phyloP scores from a whole-genome alignment of 108 stramenopile genomes.

The Epithemia pelagica region DNA sequence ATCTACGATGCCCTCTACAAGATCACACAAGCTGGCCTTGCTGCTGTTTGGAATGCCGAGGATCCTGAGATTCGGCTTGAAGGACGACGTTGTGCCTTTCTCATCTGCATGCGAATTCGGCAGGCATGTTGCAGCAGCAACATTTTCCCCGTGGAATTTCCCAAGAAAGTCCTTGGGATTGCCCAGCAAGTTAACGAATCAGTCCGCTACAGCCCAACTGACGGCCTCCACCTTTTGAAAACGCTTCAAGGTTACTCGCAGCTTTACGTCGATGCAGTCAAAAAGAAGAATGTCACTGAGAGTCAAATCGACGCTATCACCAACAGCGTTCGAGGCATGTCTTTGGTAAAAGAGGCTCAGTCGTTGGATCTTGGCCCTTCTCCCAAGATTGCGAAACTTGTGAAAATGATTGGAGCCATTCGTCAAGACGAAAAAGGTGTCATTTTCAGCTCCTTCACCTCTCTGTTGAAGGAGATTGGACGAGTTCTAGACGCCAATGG shows the following conservation, averaged over 20 bases:
- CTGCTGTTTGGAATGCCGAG: conserved; percentile 12
- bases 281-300: not conserved
- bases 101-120: not conserved
- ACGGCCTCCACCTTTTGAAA: not conserved
- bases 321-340: not conserved
- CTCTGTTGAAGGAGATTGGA: conserved; percentile 51
- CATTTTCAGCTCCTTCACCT: conserved; percentile 58
- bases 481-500: conserved; percentile 33
- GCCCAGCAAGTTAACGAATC: not conserved
- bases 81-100: not conserved
- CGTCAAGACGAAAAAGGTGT: conserved; percentile 49
- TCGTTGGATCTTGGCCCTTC: not conserved
- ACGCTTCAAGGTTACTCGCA: not conserved
- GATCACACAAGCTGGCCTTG: conserved; percentile 22
- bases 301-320: not conserved
- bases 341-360: not conserved
- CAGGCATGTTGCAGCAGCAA: not conserved
- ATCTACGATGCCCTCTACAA: conserved; percentile 47
- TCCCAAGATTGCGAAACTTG: conserved; percentile 38
- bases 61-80: not conserved
- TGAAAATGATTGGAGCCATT: conserved; percentile 26
- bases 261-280: not conserved
- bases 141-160: not conserved
- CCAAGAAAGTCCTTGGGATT: not conserved
- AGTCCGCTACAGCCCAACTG: not conserved